A percentile compares a stretch with the other conserved stretches of the same genome.
Conservation (phyloP, 768 basidiomycete species). For the Hericium erinaceus region DNA sequence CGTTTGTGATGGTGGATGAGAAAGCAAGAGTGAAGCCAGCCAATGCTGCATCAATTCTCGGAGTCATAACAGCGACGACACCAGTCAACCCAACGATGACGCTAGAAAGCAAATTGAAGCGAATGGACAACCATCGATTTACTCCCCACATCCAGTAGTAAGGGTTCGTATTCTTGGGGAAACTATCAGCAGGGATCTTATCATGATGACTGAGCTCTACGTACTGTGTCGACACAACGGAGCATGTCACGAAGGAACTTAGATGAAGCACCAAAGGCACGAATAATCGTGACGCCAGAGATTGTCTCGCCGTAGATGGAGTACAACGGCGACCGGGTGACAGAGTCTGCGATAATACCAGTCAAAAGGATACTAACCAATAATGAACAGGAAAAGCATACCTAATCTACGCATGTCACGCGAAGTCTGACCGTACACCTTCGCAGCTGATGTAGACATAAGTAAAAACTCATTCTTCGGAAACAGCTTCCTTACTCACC, state of each 20-base stretch:
- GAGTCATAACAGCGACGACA: slow-evolving; percentile 54
- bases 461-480: neutral
- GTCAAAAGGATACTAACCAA: neutral
- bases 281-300: slow-evolving; percentile 43
- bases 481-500: slow-evolving; percentile 30
- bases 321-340: slow-evolving; percentile 41
- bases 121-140: slow-evolving; percentile 83
- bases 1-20: slow-evolving; percentile 63
- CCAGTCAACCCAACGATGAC: slow-evolving; percentile 67
- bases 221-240: slow-evolving; percentile 68
- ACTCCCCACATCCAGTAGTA: slow-evolving; percentile 94
- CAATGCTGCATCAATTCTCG: slow-evolving; percentile 66
- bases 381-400: slow-evolving; percentile 20
- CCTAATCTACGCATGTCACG: slow-evolving; percentile 78
- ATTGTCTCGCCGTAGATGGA: slow-evolving; percentile 47
- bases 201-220: slow-evolving; percentile 16
- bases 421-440: slow-evolving; percentile 76
- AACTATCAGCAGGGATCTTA: neutral
- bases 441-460: neutral
- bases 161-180: slow-evolving; percentile 48
- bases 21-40: slow-evolving; percentile 87
- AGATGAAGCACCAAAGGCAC: slow-evolving; percentile 83
- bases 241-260: slow-evolving; percentile 83
- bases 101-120: slow-evolving; percentile 77
- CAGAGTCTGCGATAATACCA: slow-evolving; percentile 23